Base-by-base conservation (phyloP, 305 asterid species). In the Ilex paraguariensis region DNA sequence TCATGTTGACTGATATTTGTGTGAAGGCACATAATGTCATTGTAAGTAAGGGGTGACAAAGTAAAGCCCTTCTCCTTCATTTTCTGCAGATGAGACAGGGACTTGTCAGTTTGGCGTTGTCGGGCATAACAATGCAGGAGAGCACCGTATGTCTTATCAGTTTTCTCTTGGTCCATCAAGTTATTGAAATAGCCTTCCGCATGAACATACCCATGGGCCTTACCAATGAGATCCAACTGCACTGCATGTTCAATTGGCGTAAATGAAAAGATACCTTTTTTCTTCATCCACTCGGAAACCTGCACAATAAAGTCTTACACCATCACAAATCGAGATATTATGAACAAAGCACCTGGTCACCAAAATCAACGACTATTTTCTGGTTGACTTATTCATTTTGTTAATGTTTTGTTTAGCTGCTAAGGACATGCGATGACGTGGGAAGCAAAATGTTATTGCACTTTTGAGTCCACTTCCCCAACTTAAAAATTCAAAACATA, bases 61-160 rank as follows among this genome's bases (percentile, higher is more conserved):
- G 73, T 44, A 49, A 90, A 49, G 31, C 91, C 90, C 70, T 77
- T 78, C 62, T 84, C 95, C 62, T 77, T 81, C 83, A 87, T 85
- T 70, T 42, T 69, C 69, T 75, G 63, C 54, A 90, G 56, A 76
- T 83, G 97, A 31, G 71, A 11, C 15, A 81, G 57, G 46, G 88
- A 85, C 75, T 66, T 84, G 57, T 73, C 87, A 17, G 79, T 72
- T 63, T 80, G 74, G 56, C 71, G 81, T 65, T 83, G 85, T 13
- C 88, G 81, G 61, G 72, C 90, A 60, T 85, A 90, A 64, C 95
- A 87, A 77, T 90, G 97, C 65, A 90, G 78, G 36, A 90, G 89
- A 57, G 97, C 97, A 66, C 95, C 95, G 51, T 79, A 82, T 55
- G 82, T 83, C 64, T 84, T 90, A 1, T 68, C 83, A 14, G 77